A percentile compares a stretch with the other conserved stretches of the same genome.
Conservation (phyloP, 1,284 basidiomycete species). For the Cryptococcus deneoformans region DNA sequence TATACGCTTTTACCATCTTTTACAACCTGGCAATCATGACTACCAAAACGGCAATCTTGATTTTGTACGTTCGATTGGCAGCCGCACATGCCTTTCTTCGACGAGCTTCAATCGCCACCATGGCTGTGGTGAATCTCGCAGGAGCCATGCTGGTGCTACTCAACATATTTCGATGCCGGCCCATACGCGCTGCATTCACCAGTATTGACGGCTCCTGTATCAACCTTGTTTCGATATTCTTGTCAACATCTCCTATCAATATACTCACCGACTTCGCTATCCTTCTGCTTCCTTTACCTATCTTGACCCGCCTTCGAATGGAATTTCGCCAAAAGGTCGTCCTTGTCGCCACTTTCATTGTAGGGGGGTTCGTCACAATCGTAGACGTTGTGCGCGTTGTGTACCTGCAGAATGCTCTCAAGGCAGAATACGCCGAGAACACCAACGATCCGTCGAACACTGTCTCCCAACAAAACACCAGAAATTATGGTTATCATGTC, state of each 20-base stretch:
- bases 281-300: conserved; percentile 45
- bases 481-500: conserved; percentile 40
- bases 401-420: conserved; percentile 42
- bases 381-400: conserved; percentile 47
- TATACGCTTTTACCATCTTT: conserved; percentile 46
- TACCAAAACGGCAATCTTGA: conserved; percentile 45
- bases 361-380: conserved; percentile 45
- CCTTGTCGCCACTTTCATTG: conserved; percentile 45
- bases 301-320: conserved; percentile 45
- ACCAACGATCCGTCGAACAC: neutral
- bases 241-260: conserved; percentile 46
- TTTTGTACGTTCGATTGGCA: conserved; percentile 49
- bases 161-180: conserved; percentile 47
- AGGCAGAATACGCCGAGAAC: conserved; percentile 14
- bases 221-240: conserved; percentile 43
- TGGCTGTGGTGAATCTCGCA: conserved; percentile 41
- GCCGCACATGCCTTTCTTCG: conserved; percentile 42
- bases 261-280: conserved; percentile 48
- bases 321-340: conserved; percentile 45
- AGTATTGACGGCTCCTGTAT: conserved; percentile 30
- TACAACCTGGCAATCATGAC: conserved; percentile 46
- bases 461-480: conserved; percentile 8
- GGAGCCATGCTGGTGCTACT: conserved; percentile 45
- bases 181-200: conserved; percentile 34
- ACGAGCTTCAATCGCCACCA: conserved; percentile 35